phyloP scores from a whole-genome alignment of 345 rosid species.

The Salix koriyanagi region DNA sequence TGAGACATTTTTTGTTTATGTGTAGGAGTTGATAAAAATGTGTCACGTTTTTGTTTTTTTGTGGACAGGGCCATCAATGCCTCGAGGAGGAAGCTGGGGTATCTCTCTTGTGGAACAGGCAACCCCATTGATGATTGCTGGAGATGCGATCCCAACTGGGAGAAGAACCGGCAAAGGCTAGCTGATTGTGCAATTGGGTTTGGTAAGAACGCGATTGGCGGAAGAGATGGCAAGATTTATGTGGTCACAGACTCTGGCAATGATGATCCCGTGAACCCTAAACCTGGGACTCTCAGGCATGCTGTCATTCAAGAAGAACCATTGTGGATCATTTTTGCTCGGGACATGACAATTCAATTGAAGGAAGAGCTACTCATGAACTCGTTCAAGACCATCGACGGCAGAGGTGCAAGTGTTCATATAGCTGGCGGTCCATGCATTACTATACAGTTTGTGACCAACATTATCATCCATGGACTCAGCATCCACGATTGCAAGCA shows the following conservation, averaged over 20 bases:
- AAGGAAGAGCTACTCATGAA: slow-evolving; percentile 31
- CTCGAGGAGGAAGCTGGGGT: slow-evolving; percentile 23
- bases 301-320: slow-evolving; percentile 34
- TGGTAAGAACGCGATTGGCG: slow-evolving; percentile 29
- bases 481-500: slow-evolving; percentile 28
- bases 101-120: slow-evolving; percentile 24
- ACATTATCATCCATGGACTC: slow-evolving; percentile 29
- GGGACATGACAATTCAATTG: slow-evolving; percentile 25
- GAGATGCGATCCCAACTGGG: slow-evolving; percentile 31
- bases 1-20: background rate
- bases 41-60: background rate
- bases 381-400: slow-evolving; percentile 28
- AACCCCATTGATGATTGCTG: slow-evolving; percentile 33
- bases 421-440: slow-evolving; percentile 27
- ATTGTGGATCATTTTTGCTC: slow-evolving; percentile 26
- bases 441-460: slow-evolving; percentile 26
- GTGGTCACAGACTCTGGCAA: slow-evolving; percentile 24
- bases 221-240: slow-evolving; percentile 24
- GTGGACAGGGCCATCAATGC: slow-evolving; percentile 26
- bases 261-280: slow-evolving; percentile 24
- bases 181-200: slow-evolving; percentile 32
- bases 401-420: slow-evolving; percentile 31
- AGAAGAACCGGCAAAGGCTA: slow-evolving; percentile 23
- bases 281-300: slow-evolving; percentile 24
- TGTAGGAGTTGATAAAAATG: background rate